phyloP scores from a whole-genome alignment of 2,329 filamentous ascomycete species.

The Penicillium sp. region DNA sequence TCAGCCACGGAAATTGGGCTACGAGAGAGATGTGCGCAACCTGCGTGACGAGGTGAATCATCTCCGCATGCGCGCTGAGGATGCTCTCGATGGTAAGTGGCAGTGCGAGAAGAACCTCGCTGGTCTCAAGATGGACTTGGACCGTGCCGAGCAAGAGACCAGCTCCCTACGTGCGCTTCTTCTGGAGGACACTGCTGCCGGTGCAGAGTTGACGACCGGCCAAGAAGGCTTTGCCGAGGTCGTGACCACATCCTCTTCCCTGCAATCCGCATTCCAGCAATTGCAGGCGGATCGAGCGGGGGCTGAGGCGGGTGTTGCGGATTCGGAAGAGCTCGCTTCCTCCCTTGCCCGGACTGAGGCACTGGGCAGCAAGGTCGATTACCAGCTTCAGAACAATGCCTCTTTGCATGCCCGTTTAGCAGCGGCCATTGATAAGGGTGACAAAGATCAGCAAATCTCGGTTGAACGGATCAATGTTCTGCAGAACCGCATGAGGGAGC shows the following conservation, averaged over 20 bases:
- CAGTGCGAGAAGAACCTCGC: slow-evolving; percentile 86
- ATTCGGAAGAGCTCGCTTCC: slow-evolving; percentile 67
- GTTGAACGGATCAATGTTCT: slow-evolving; percentile 78
- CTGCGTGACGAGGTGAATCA: slow-evolving; percentile 81
- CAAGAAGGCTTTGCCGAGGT: slow-evolving; percentile 42
- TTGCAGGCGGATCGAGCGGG: slow-evolving; percentile 66
- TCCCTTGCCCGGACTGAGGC: slow-evolving; percentile 76
- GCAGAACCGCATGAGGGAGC: slow-evolving; percentile 71
- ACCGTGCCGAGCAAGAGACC: slow-evolving; percentile 92
- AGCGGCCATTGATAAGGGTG: slow-evolving; percentile 77
- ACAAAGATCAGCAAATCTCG: slow-evolving; percentile 76
- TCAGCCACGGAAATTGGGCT: slow-evolving; percentile 72
- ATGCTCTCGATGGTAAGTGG: slow-evolving; percentile 93
- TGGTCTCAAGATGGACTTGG: slow-evolving; percentile 92
- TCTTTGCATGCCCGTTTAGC: slow-evolving; percentile 72
- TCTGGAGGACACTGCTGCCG: slow-evolving; percentile 74
- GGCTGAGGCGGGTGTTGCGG: slow-evolving; percentile 67
- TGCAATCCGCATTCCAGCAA: slow-evolving; percentile 71
- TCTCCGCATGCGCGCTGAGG: slow-evolving; percentile 81
- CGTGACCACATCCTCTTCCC: slow-evolving; percentile 65
- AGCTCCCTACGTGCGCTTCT: slow-evolving; percentile 74
- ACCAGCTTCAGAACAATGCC: slow-evolving; percentile 75
- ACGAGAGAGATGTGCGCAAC: slow-evolving; percentile 75
- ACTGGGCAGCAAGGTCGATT: slow-evolving; percentile 72
- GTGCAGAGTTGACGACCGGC: slow-evolving; percentile 55